Evolutionary conservation across 106 monocot genomes (phyloP), one percentile per base, ranked within the genome.

Genomic region (Iris macrosiphon): DNA sequence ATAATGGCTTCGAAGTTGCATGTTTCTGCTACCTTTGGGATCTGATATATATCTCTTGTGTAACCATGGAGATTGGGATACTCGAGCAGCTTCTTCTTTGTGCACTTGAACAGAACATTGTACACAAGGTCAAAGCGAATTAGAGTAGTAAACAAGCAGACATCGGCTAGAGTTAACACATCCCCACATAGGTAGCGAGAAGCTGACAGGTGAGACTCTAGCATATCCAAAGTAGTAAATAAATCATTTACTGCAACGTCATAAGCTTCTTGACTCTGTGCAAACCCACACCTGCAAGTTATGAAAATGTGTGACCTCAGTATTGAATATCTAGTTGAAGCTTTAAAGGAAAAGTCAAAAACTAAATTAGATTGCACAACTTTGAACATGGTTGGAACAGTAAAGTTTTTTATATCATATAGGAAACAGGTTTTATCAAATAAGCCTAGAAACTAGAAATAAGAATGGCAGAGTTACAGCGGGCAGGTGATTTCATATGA

Each of bases 221-320:
- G 30, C 64, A 45, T 68, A 33, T 95, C 89, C 59, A 95, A 21
- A 7, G 95, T 74, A 13, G 18, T 13, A 59, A 95, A 89, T 11
- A 95, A 45, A n/a, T 79, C 73, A 12, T 59, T 65, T 0, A 60
- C 81, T 7, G 89, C 89, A 13, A 39, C 16, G 23, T 95, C 66
- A 55, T 95, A 95, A 6, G 95, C 95, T 41, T 72, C 95, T 41
- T 95, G 95, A 27, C 89, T 89, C 68, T 95, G 95, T 2, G 89
- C 89, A 67, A 95, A 95, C 7, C 95, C 95, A 63, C 95, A 95
- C 41, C 93, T 90, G 62, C 55, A 57, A 34, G n/a, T n/a, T 16
- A 40, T 21, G 0, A 13, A 47, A 28, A 28, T 7, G 21, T 59
- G 1, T n/a, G n/a, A n/a, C n/a, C n/a, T n/a, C n/a, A n/a, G n/a